A percentile compares a stretch with the other conserved stretches of the same genome.
Conservation (phyloP, 371 early-diverging fungal genomes). For the Massospora cicadina region DNA sequence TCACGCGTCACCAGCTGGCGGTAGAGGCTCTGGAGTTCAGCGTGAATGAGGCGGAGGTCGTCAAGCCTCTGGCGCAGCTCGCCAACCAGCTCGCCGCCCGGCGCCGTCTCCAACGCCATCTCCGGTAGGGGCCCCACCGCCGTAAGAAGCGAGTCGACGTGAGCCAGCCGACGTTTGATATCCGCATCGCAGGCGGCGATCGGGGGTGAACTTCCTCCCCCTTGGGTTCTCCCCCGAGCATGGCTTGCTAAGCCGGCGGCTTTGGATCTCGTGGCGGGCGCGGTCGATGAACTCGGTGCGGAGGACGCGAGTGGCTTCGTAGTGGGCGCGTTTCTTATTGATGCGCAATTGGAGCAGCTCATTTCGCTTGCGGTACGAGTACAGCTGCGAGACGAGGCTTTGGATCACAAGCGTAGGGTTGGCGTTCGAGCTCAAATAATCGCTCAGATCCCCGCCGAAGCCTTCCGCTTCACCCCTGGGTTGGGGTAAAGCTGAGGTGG, state of each 20-base stretch:
- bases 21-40: not conserved
- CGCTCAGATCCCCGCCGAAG: not conserved
- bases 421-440: not conserved
- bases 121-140: not conserved
- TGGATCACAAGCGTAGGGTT: not conserved
- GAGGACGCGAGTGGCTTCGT: constrained; percentile 1
- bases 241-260: not conserved
- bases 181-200: not conserved
- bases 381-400: not conserved
- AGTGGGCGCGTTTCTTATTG: constrained; percentile 4
- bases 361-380: not conserved
- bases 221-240: not conserved
- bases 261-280: not conserved
- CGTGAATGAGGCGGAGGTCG: not conserved
- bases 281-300: constrained; percentile 2
- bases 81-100: not conserved
- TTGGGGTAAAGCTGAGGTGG: not conserved
- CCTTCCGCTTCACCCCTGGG: not conserved
- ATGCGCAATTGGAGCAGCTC: not conserved
- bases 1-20: not conserved
- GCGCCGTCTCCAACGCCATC: not conserved
- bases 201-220: too few species aligned
- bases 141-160: not conserved
- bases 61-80: not conserved
- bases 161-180: not conserved